These are phyloP conservation scores for Boletus bicolor DNA, from an alignment of 768 basidiomycete species.

Conservation along the genomic window DNA sequence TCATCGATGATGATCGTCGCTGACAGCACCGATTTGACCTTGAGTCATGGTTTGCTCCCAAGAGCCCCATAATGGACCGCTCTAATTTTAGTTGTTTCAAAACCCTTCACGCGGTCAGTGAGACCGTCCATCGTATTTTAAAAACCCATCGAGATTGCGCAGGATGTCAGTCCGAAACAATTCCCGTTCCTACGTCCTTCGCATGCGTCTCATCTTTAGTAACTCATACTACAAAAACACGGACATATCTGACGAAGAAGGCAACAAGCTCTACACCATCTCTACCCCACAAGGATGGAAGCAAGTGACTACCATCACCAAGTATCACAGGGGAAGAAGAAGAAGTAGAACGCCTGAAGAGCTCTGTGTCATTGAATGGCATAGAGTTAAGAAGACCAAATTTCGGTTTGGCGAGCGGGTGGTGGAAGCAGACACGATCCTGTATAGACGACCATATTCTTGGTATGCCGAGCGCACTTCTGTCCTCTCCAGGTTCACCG, in stretches of 20 bases:
- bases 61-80: background rate
- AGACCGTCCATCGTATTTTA: background rate
- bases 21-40: background rate
- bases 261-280: constrained; percentile 19
- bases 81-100: constrained; percentile 10
- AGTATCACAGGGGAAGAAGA: background rate
- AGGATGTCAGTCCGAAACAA: background rate
- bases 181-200: background rate
- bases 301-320: constrained; percentile 13
- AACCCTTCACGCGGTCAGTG: background rate
- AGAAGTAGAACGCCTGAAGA: constrained; percentile 2
- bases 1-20: background rate
- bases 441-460: constrained; percentile 8
- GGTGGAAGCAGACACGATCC: constrained; percentile 16
- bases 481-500: background rate
- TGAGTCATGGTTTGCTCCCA: background rate
- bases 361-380: constrained; percentile 33
- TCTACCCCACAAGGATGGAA: constrained; percentile 15
- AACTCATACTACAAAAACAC: constrained; percentile 16
- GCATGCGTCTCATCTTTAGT: constrained; percentile 20
- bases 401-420: constrained; percentile 27
- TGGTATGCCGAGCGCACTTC: constrained; percentile 1
- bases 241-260: constrained; percentile 14
- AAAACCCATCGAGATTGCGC: background rate
- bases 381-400: constrained; percentile 21